Base-by-base conservation (phyloP, 1,284 basidiomycete species). In the Ustilago nuda region DNA sequence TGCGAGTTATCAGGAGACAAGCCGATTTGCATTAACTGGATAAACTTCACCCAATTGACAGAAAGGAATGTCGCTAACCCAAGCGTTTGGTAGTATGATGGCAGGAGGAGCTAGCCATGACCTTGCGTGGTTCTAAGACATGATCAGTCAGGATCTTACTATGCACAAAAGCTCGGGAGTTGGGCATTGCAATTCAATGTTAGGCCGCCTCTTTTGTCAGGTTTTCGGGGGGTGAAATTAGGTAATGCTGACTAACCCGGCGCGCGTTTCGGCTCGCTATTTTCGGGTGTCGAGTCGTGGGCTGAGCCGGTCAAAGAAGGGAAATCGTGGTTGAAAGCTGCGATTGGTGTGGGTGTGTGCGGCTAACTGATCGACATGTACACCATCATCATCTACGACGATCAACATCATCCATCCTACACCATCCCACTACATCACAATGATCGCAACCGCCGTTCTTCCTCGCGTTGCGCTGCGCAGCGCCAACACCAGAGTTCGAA, bases 1-100 rank as follows among this genome's bases (percentile, higher is more conserved):
- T 23, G 39, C 8, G 50, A 19, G 17, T 55, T 35, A 1, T 76
- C 71, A 0, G 73, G 66, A 7, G 72, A 67, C 4, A 80, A 72
- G n/a, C 80, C 80, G 33, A 80, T 79, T 64, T 80, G 56, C 78
- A 82, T 82, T n/a, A 82, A 48, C 15, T 69, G 52, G 12, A 55
- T 46, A 41, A 76, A 80, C 45, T 65, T 70, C 1, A 72, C 66
- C 36, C 66, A 82, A 27, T 27, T 27, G 23, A 27, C 23, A 27
- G 23, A 27, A 27, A 27, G 23, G 23, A 27, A 27, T 27, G 23
- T 27, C 23, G 23, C 23, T 27, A 27, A 3, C 23, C 23, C 23
- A 27, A 27, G 23, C 19, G 43, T 19, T 32, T 12, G 27, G 8
- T 27, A 52, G 33, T 23, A n/a, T 8, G 50, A 52, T 52, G 50